phyloP scores from a whole-genome alignment of 345 rosid genomes.

The Murraya paniculata region DNA sequence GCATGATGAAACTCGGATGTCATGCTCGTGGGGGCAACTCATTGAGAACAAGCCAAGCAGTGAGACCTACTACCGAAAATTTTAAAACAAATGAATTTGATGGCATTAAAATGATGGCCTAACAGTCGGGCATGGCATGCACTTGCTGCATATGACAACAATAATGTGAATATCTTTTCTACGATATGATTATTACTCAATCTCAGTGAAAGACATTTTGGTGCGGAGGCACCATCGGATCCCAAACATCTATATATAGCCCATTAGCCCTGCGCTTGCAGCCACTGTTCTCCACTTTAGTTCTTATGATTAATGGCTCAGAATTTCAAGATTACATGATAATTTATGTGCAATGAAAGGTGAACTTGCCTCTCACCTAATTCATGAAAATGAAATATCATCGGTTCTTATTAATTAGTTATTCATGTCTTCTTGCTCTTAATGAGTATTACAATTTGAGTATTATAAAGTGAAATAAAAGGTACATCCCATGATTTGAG shows the following conservation, averaged over 20 bases:
- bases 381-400: conserved; percentile 3
- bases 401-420: neutral
- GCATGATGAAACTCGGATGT: neutral
- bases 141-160: conserved; percentile 18
- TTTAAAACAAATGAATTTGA: neutral
- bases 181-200: conserved; percentile 24
- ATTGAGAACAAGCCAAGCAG: neutral
- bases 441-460: too few relatives aligned
- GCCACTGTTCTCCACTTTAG: neutral
- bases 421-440: neutral
- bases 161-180: conserved; percentile 19
- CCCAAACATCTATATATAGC: too few relatives aligned
- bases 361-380: conserved; percentile 1
- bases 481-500: too few relatives aligned
- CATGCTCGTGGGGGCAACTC: neutral
- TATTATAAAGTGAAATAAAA: neutral
- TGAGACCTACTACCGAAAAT: neutral
- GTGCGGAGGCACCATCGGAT: too few relatives aligned
- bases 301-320: neutral
- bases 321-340: neutral
- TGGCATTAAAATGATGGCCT: conserved; percentile 7
- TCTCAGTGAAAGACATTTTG: neutral
- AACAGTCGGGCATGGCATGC: neutral
- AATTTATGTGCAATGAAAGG: neutral
- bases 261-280: neutral